phyloP scores from a whole-genome alignment of 306 rosid genomes.

The Cucumis cinereus region DNA sequence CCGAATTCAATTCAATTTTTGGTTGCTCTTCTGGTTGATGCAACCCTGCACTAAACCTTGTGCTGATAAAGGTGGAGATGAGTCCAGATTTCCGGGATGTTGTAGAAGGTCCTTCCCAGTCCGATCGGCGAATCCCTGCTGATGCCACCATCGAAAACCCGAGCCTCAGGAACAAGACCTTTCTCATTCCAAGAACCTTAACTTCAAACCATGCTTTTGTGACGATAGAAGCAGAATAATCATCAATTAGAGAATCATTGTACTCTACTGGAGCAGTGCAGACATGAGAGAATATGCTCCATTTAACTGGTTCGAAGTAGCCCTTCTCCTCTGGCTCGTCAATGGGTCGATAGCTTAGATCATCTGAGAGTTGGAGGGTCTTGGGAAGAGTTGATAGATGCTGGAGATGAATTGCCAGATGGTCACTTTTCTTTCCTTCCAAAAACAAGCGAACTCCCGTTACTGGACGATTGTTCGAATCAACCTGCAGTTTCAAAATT shows the following conservation, averaged over 20 bases:
- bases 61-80: constrained; percentile 58
- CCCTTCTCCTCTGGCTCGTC: constrained; percentile 38
- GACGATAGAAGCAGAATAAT: constrained; percentile 43
- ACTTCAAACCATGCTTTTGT: constrained; percentile 88
- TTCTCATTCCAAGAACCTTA: constrained; percentile 56
- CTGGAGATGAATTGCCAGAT: constrained; percentile 74
- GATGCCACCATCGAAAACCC: constrained; percentile 66
- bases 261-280: constrained; percentile 68
- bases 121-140: constrained; percentile 58
- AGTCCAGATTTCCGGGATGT: constrained; percentile 67
- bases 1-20: constrained; percentile 68
- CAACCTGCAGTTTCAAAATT: constrained; percentile 30
- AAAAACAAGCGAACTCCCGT: constrained; percentile 69
- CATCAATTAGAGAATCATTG: constrained; percentile 40
- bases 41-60: constrained; percentile 53
- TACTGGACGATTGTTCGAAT: constrained; percentile 59
- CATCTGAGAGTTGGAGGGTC: constrained; percentile 42
- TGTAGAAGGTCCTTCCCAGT: constrained; percentile 67
- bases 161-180: constrained; percentile 68
- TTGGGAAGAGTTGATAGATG: constrained; percentile 67
- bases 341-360: constrained; percentile 30
- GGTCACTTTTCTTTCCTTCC: constrained; percentile 71
- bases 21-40: constrained; percentile 28
- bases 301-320: constrained; percentile 64
- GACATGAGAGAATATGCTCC: constrained; percentile 72